These are phyloP conservation scores for Cinchona pubescens DNA, from an alignment of 257 asterid genomes.

Conservation along the genomic window DNA sequence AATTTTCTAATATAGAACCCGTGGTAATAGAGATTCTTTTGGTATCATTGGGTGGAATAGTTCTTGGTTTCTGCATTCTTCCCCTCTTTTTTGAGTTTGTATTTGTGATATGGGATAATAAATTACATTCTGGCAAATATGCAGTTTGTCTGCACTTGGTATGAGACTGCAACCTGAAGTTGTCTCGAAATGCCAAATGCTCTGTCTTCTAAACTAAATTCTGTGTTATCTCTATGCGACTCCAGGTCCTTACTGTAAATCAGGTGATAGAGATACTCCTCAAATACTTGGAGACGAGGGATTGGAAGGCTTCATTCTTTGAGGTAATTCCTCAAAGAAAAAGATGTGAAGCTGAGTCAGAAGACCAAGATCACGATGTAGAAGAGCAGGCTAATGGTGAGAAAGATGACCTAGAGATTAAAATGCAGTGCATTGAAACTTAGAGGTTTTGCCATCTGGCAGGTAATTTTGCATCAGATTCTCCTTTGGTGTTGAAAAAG, in stretches of 20 bases:
- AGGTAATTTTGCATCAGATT: not conserved
- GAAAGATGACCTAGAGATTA: conserved; percentile 38
- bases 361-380: conserved; percentile 27
- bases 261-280: conserved; percentile 88
- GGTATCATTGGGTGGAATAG: not conserved
- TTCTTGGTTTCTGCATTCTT: too few species aligned
- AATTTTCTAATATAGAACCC: too few species aligned
- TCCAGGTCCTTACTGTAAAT: conserved; percentile 92
- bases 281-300: conserved; percentile 69
- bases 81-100: too few species aligned
- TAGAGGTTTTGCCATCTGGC: not conserved
- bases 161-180: not conserved
- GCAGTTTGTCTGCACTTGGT: not conserved
- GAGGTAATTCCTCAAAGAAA: conserved; percentile 89
- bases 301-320: conserved; percentile 82
- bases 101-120: not conserved
- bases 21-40: too few species aligned
- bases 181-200: not conserved
- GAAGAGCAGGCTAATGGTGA: conserved; percentile 30
- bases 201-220: not conserved
- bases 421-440: conserved; percentile 59
- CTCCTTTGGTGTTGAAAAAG: not conserved
- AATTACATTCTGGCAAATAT: not conserved
- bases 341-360: conserved; percentile 52
- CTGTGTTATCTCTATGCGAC: not conserved